Evolutionary conservation across 2,329 filamentous ascomycete species (phyloP), one percentile per base, ranked within the genome.

Genomic region (Xylariaceae sp.): DNA sequence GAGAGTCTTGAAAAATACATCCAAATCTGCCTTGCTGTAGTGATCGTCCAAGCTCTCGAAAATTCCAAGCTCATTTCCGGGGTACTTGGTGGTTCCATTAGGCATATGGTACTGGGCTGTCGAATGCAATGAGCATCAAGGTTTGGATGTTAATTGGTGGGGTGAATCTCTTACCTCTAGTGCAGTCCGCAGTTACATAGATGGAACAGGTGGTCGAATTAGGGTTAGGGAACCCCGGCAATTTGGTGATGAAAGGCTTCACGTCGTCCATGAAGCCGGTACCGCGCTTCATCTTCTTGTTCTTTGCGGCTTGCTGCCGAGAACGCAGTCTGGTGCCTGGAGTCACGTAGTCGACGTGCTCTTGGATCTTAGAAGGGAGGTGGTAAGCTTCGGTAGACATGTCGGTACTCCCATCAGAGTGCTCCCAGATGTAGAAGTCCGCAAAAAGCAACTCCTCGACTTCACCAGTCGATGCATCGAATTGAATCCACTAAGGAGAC

Each of bases 41-140:
- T 74, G 75, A 37, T 68, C 68, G 41, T 74, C 72, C 16, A 71
- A 59, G 15, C 71, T 68, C 53, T 76, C 70, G 32, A 64, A 66
- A n/a, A 66, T 59, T n/a, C 64, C 64, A 11, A 66, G 59, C 33
- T 64, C 53, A 49, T 66, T 66, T 24, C 64, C 64, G 3, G 59
- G 44, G 4, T 45, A 39, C 13, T 56, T 57, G 2, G 55, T 55
- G 7, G 59, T 58, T 18, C 50, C 58, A 15, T 64, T 59, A 4
- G 61, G 62, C 10, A 66, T 53, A 36, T 59, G 56, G 40, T 66
- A 66, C 49, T 64, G 65, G 4, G 49, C 51, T 60, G 33, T 40
- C 23, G 2, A 20, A 11, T 18, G 10, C 11, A 5, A 36, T 62
- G 2, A 60, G 43, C 23, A 42, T 43, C 21, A 20, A 6, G 9